These are phyloP conservation scores for Yamadazyma nakazawae DNA, from an alignment of 805 yeast genomes.

Conservation along the genomic window DNA sequence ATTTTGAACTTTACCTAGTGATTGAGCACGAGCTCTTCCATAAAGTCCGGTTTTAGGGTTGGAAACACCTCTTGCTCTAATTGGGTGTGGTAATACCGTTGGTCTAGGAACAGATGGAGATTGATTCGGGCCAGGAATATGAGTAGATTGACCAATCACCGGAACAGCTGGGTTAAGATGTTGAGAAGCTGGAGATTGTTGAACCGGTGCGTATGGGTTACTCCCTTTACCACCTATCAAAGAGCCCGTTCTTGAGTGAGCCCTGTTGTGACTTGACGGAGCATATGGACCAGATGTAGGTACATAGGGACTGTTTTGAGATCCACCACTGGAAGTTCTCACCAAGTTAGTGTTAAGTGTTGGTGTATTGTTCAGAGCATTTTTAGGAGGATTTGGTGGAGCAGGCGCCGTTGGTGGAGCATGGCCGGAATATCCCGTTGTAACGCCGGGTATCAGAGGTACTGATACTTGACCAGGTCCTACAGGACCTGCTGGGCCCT, in stretches of 20 bases:
- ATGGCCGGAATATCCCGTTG: not conserved
- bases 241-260: slow-evolving; percentile 40
- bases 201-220: slow-evolving; percentile 40
- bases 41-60: slow-evolving; percentile 16
- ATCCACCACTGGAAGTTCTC: slow-evolving; percentile 17
- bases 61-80: slow-evolving; percentile 13
- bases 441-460: not conserved
- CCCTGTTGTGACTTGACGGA: slow-evolving; percentile 31
- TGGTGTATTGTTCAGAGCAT: slow-evolving; percentile 11
- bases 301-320: slow-evolving; percentile 37
- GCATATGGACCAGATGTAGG: slow-evolving; percentile 46
- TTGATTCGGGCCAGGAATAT: slow-evolving; percentile 1
- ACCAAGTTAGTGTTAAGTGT: slow-evolving; percentile 24
- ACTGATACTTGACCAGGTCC: not conserved
- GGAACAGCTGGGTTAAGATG: not conserved
- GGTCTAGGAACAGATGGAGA: slow-evolving; percentile 1
- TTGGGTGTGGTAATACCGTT: not conserved
- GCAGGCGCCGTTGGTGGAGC: not conserved
- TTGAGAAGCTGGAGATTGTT: not conserved
- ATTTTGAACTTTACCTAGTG: slow-evolving; percentile 34
- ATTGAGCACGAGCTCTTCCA: slow-evolving; percentile 25
- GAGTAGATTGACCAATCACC: slow-evolving; percentile 1
- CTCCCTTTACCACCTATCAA: slow-evolving; percentile 39
- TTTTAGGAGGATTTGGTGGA: slow-evolving; percentile 3
- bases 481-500: not conserved